Base-by-base conservation (phyloP, 2,329 filamentous ascomycete species). In the Beauveria caledonica region DNA sequence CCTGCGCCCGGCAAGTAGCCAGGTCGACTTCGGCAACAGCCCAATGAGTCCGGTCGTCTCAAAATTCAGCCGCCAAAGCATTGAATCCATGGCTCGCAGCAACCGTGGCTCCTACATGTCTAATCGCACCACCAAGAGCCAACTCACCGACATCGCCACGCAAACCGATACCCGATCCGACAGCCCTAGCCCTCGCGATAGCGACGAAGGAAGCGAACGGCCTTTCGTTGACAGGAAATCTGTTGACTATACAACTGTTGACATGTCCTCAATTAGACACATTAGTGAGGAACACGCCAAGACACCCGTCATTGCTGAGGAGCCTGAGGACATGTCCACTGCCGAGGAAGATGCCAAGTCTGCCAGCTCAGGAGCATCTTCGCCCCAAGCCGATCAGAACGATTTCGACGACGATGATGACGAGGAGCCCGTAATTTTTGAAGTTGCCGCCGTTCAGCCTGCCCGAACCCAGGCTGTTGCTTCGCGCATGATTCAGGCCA, bases 21-120 rank as follows among this genome's bases (percentile, higher is more conserved):
- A 88, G 66, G 95, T 97, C 71, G 90, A 93, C 68, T 94, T 90
- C 73, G 86, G 86, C 65, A 89, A 90, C 3, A 85, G 81, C 57
- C 88, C 90, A 1, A 84, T 84, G 10, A 96, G 90, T 71, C 90
- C 92, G 1, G 76, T 86, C n/a, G 82, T 79, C 60, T 76, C 77
- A 56, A 80, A 77, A 62, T 80, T 80, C 63, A 73, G 86, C 76
- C 72, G 88, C 62, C 85, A 84, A 69, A 96, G 90, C 73, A 76
- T 86, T 23, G 88, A 92, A 63, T 88, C 86, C 10, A 71, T 76
- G 17, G 78, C 79, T 5, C 74, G 80, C 59, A 89, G 85, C 69
- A 85, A 88, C 67, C 80, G 87, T 58, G 87, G 84, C 64, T 96
- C 90, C 72, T 91, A 84, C 65, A 90, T 91, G 77, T 87, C 87